These are phyloP conservation scores for Pyrus betulifolia DNA, from an alignment of 306 rosid genomes.

Conservation along the genomic window DNA sequence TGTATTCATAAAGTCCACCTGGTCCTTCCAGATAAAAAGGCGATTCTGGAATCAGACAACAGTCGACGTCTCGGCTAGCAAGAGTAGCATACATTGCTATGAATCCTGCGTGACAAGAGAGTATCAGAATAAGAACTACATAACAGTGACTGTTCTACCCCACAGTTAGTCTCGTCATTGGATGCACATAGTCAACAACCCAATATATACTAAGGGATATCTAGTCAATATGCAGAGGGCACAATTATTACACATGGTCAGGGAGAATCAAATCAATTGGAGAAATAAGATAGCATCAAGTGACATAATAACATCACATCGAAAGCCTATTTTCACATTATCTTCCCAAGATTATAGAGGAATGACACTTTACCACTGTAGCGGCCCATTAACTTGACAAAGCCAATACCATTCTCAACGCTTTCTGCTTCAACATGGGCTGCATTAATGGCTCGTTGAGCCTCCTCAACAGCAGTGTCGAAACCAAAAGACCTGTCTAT, in stretches of 20 bases:
- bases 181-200: background rate
- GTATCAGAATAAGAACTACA: background rate
- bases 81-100: constrained; percentile 74
- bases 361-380: constrained; percentile 46
- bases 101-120: constrained; percentile 34
- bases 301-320: background rate
- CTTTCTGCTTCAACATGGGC: constrained; percentile 75
- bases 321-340: background rate
- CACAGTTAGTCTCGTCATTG: background rate
- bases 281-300: background rate
- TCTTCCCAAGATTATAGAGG: background rate
- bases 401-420: constrained; percentile 56
- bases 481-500: constrained; percentile 61
- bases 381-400: constrained; percentile 78
- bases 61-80: constrained; percentile 72
- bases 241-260: background rate
- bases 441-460: constrained; percentile 56
- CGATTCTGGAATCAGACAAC: constrained; percentile 76
- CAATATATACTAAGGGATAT: too few relatives aligned
- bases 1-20: constrained; percentile 54
- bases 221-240: background rate
- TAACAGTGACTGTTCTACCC: background rate
- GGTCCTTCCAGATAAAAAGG: constrained; percentile 64
- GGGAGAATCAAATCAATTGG: background rate
- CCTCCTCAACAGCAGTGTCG: constrained; percentile 59